Percentiles rank a stretch among this genome's conserved stretches.
Evolutionary conservation across 257 asterid species (phyloP).

Genomic region (Nicotiana tabacum): DNA sequence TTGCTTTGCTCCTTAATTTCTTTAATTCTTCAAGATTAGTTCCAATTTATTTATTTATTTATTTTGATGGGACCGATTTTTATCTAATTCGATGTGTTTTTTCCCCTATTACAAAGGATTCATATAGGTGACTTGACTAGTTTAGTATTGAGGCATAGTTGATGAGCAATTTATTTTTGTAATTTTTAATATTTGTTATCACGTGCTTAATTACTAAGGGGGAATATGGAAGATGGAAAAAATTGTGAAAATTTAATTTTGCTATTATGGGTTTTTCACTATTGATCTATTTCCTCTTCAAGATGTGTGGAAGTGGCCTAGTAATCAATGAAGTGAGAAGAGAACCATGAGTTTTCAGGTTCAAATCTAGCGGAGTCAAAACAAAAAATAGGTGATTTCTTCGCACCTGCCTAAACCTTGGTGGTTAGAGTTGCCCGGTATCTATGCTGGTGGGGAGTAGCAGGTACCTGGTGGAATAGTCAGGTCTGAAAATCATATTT

Average conservation of each 20-base stretch:
- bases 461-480: no score
- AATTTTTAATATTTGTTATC: neutral
- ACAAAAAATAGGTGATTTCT: no score
- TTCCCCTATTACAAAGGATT: neutral
- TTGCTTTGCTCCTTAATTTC: neutral
- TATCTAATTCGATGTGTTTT: neutral
- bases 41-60: neutral
- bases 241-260: neutral
- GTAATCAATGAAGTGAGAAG: neutral
- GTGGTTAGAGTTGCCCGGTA: no score
- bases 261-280: neutral
- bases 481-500: neutral
- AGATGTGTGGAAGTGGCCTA: neutral
- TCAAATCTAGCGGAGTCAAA: no score
- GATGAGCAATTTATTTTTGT: neutral
- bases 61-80: neutral
- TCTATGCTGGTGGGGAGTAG: no score
- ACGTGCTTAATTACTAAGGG: neutral
- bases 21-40: neutral
- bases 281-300: neutral
- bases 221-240: neutral
- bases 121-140: neutral
- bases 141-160: neutral
- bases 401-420: no score
- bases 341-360: no score